Percentiles rank a stretch among this genome's conserved stretches.
These are phyloP conservation scores for Caulochytrium protostelioides DNA, from an alignment of 371 early-diverging fungal genomes.

Conservation along the genomic window DNA sequence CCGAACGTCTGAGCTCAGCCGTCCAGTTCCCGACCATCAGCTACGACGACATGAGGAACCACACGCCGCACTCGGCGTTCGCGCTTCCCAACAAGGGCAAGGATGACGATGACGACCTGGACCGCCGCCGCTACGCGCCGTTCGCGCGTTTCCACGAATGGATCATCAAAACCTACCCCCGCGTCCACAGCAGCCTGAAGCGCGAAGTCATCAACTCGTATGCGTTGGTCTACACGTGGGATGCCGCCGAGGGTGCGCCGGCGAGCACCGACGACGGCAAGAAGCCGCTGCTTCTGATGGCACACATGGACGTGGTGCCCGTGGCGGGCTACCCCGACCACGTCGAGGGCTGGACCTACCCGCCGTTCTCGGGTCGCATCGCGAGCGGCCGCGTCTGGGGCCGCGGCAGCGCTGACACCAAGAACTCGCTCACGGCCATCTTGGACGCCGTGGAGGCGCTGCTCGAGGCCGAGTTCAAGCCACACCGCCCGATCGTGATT, in stretches of 20 bases:
- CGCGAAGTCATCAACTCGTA: constrained; percentile 7
- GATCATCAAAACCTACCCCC: too few relatives aligned
- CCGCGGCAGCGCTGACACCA: constrained; percentile 14
- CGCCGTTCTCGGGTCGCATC: constrained; percentile 10
- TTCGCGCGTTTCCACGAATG: too few relatives aligned
- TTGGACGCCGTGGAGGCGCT: constrained; percentile 16
- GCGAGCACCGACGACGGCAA: not conserved
- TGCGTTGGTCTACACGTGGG: constrained; percentile 12
- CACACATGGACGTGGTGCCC: constrained; percentile 17
- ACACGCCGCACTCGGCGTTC: too few relatives aligned
- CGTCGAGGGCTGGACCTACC: constrained; percentile 6
- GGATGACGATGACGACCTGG: too few relatives aligned
- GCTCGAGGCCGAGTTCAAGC: constrained; percentile 7
- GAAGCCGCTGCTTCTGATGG: constrained; percentile 5
- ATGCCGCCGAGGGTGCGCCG: constrained; percentile 4
- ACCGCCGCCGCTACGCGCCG: too few relatives aligned
- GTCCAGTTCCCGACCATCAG: too few relatives aligned
- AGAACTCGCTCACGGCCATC: constrained; percentile 10
- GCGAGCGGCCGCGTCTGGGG: constrained; percentile 14
- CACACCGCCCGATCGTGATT: constrained; percentile 7
- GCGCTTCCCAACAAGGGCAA: too few relatives aligned
- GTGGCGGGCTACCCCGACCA: constrained; percentile 7
- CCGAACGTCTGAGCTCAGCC: too few relatives aligned
- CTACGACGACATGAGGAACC: too few relatives aligned
- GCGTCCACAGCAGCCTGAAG: constrained; percentile 4